Percentiles rank a stretch among this genome's conserved stretches.
Evolutionary conservation across 441 rosid genomes (phyloP).

Genomic region (Adansonia rubrostipa): DNA sequence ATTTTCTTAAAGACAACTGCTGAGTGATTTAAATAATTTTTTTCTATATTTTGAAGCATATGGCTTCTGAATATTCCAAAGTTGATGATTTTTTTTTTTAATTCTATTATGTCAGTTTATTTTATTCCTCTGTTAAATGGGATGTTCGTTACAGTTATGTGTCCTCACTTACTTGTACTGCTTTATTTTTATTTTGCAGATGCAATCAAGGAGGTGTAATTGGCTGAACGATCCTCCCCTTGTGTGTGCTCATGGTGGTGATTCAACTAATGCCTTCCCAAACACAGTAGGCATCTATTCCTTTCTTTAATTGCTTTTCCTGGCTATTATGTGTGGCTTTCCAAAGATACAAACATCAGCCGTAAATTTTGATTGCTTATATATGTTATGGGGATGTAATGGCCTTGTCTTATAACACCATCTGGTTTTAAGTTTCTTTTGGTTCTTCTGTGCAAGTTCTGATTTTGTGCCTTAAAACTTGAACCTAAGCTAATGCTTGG

Average conservation of each 20-base stretch:
- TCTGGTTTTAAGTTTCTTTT: constrained; percentile 9
- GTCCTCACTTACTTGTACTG: background rate
- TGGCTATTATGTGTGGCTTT: constrained; percentile 1
- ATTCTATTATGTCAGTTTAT: background rate
- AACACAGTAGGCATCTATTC: constrained; percentile 64
- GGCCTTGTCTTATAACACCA: background rate
- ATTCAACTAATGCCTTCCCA: constrained; percentile 77
- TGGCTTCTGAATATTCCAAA: background rate
- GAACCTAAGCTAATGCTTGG: background rate
- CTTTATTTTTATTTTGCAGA: constrained; percentile 38
- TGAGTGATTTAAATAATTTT: background rate
- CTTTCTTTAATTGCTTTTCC: constrained; percentile 20
- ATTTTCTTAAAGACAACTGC: background rate
- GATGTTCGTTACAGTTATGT: background rate
- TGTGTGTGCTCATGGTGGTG: constrained; percentile 99
- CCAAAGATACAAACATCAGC: background rate
- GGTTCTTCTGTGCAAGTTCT: background rate
- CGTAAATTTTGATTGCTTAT: constrained; percentile 7
- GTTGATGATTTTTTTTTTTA: background rate
- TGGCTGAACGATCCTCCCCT: constrained; percentile 91
- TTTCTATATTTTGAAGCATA: background rate
- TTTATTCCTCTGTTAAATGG: constrained; percentile 1
- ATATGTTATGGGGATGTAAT: constrained; percentile 14
- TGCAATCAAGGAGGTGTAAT: constrained; percentile 62
- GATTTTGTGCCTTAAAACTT: constrained; percentile 19